phyloP scores from a whole-genome alignment of 352 stramenopile genomes.

The Phytophthora melonis region DNA sequence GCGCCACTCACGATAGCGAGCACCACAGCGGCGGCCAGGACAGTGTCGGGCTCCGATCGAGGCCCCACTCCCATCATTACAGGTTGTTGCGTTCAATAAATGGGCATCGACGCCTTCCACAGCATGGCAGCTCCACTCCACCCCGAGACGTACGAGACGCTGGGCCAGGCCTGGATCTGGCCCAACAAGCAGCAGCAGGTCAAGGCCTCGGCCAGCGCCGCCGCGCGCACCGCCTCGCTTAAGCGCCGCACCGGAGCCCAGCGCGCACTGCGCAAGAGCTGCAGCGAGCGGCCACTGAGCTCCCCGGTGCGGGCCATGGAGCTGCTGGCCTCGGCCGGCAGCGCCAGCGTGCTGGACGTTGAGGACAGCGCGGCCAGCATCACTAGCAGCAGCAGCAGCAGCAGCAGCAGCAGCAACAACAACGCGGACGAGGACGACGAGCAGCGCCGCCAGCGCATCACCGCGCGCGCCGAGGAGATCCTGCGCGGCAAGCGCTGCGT shows the following conservation, averaged over 20 bases:
- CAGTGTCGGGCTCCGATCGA: not conserved
- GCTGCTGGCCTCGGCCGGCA: constrained; percentile 27
- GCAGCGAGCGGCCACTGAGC: constrained; percentile 41
- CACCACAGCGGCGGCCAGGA: not conserved
- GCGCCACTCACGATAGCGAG: constrained; percentile 16
- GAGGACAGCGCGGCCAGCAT: constrained; percentile 37
- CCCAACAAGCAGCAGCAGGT: constrained; percentile 45
- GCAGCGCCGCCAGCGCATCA: constrained; percentile 53
- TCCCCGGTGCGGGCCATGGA: constrained; percentile 28
- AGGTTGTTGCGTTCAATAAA: constrained; percentile 5
- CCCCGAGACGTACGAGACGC: constrained; percentile 48
- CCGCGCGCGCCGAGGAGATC: constrained; percentile 72
- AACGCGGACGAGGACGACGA: constrained; percentile 33
- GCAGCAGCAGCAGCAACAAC: not conserved
- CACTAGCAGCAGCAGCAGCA: not conserved
- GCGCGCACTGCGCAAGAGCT: constrained; percentile 47
- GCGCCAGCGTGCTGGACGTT: constrained; percentile 47
- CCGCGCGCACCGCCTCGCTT: constrained; percentile 32
- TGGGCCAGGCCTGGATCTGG: constrained; percentile 51
- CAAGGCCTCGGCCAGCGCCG: constrained; percentile 19
- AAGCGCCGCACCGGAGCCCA: constrained; percentile 45
- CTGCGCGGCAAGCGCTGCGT: constrained; percentile 66
- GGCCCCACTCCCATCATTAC: not conserved
- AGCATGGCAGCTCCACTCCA: constrained; percentile 31
- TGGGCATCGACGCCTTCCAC: constrained; percentile 30